Percentiles rank a stretch among this genome's conserved stretches.
Evolutionary conservation across 345 rosid species (phyloP).

Genomic region (Schrenkiella parvula): DNA sequence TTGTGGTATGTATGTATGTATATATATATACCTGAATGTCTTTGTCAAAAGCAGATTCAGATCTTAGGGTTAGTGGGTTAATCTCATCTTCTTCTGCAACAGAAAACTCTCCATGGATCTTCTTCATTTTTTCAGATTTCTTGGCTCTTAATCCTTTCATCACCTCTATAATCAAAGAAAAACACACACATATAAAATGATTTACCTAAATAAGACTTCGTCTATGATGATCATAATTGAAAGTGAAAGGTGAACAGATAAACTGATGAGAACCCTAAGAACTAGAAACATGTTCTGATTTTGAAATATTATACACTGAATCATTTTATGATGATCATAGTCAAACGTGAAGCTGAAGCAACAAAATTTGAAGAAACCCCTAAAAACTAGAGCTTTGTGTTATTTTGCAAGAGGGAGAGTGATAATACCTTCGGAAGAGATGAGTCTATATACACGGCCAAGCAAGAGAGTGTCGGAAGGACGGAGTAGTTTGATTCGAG

Average conservation of each 20-base stretch:
- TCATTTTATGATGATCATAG: neutral
- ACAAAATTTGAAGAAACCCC: neutral
- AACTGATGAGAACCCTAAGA: neutral
- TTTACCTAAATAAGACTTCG: neutral
- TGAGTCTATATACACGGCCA: conserved; percentile 35
- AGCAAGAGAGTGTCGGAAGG: conserved; percentile 32
- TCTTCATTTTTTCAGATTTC: conserved; percentile 31
- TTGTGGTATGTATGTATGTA: neutral
- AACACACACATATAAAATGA: neutral
- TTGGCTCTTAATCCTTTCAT: conserved; percentile 35
- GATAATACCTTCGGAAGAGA: conserved; percentile 29
- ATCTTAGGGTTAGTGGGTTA: conserved; percentile 30
- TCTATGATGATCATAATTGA: neutral
- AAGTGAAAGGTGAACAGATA: neutral
- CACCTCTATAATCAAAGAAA: conserved; percentile 18
- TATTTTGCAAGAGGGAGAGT: neutral
- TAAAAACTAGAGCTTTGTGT: neutral
- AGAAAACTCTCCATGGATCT: conserved; percentile 25
- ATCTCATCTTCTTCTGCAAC: conserved; percentile 30
- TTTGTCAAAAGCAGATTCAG: conserved; percentile 26
- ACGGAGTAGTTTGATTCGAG: conserved; percentile 33
- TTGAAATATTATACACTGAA: neutral
- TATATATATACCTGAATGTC: conserved; percentile 22
- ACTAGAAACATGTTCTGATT: neutral
- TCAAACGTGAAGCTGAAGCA: neutral